Base-by-base conservation (phyloP, 768 basidiomycete genomes). In the Mycena vitilis region DNA sequence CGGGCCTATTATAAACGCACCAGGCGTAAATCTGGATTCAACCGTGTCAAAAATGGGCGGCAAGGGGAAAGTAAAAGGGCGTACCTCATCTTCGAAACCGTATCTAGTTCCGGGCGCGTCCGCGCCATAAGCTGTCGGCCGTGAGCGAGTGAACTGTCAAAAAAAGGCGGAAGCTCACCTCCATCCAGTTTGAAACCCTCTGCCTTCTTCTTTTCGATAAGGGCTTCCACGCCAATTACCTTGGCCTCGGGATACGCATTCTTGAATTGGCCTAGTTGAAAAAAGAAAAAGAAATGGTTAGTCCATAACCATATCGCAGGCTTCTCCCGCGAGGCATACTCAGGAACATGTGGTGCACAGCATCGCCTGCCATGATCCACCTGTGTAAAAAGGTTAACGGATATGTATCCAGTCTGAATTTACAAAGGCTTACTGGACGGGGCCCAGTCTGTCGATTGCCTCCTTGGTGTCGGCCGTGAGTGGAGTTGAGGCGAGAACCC, bases 401-500 rank as follows among this genome's bases (percentile, higher is more conserved):
- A 38, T 25, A 56, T 38, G n/a, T 44, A 60, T 44, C 34, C 49
- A 49, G 42, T 23, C 55, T 4, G 20, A 49, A 38, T 16, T 47
- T 16, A 15, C 59, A 42, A 34, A 53, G 16, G 72, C 84, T 61
- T 66, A 91, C 89, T 89, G 90, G 60, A 95, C 91, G 15, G 87
- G 85, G 0, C 95, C 93, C 2, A 95, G 79, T 30, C 84, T 81
- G 53, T 87, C 83, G 11, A 95, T 77, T 52, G 86, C 89, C 5
- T 78, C 66, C 74, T 90, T 90, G 4, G 93, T 95, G 34, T 88
- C 88, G 4, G 81, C 80, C 44, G 87, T 86, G 60, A 94, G 80
- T 0, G 92, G 91, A 10, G 91, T 91, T 1, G 93, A 95, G 0
- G 93, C 94, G n/a, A 95, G 81, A 15, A 95, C 83, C 88, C 93